Conservation (phyloP, 2,329 filamentous ascomycete genomes). For the Aspergillus sojae region DNA sequence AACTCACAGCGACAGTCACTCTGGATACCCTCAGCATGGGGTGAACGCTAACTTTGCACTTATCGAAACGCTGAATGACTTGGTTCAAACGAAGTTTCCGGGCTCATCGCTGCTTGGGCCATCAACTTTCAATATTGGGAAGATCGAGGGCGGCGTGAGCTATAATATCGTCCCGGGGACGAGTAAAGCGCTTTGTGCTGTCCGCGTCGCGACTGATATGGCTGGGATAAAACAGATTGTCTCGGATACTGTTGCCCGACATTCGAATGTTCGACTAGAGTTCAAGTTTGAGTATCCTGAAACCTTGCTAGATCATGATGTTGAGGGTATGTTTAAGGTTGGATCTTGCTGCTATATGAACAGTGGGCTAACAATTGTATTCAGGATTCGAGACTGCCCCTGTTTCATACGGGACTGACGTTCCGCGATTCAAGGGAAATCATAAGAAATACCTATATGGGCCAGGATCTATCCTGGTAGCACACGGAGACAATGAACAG, state of each 20-base stretch:
- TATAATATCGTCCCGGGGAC: slow-evolving; percentile 45
- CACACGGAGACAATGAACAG: slow-evolving; percentile 43
- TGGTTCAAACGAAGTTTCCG: slow-evolving; percentile 29
- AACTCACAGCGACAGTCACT: slow-evolving; percentile 30
- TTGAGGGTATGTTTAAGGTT: slow-evolving; percentile 17
- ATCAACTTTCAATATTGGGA: slow-evolving; percentile 46
- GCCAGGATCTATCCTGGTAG: slow-evolving; percentile 43
- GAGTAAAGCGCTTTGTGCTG: slow-evolving; percentile 44
- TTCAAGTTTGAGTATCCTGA: slow-evolving; percentile 43
- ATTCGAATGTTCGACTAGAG: slow-evolving; percentile 38
- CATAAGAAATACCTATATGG: slow-evolving; percentile 44
- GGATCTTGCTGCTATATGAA: too few species aligned
- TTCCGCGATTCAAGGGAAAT: slow-evolving; percentile 37
- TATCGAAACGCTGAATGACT: slow-evolving; percentile 34
- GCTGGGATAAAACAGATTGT: slow-evolving; percentile 38
- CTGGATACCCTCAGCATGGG: slow-evolving; percentile 41
- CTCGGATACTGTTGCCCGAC: slow-evolving; percentile 32
- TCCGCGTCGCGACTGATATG: slow-evolving; percentile 43
- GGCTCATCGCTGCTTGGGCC: slow-evolving; percentile 42
- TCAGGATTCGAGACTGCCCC: slow-evolving; percentile 39
- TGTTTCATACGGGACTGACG: slow-evolving; percentile 45
- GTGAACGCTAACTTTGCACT: slow-evolving; percentile 35
- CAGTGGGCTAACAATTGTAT: slow-evolving; percentile 1
- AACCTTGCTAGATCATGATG: slow-evolving; percentile 42
- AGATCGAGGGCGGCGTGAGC: slow-evolving; percentile 41